Percentiles rank a stretch among this genome's conserved stretches.
Conservation (phyloP, 2,329 filamentous ascomycete species). For the Verticillium nubilum region DNA sequence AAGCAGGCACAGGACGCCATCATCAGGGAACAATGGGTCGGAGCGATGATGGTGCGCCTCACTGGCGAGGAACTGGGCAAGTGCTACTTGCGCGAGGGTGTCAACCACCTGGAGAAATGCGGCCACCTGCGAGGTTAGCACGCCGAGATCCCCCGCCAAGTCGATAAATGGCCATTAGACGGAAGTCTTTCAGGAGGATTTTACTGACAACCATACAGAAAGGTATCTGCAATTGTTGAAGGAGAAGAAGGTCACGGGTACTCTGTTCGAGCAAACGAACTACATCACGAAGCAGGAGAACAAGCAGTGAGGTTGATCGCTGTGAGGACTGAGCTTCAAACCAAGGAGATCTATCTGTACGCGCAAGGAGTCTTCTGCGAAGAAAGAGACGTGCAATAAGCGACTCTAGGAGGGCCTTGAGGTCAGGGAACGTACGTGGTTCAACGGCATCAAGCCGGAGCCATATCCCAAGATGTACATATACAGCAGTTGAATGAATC, state of each 20-base stretch:
- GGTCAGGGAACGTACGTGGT: background rate
- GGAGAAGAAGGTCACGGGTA: slow-evolving; percentile 71
- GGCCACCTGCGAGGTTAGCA: slow-evolving; percentile 71
- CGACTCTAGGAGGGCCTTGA: background rate
- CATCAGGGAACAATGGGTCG: slow-evolving; percentile 83
- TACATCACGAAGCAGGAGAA: slow-evolving; percentile 53
- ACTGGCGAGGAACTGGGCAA: slow-evolving; percentile 79
- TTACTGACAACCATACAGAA: slow-evolving; percentile 44
- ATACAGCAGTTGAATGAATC: background rate
- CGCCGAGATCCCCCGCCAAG: background rate
- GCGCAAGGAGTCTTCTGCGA: background rate
- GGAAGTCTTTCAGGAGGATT: background rate
- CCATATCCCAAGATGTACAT: background rate
- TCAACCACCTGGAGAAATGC: slow-evolving; percentile 87
- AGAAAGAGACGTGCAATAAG: background rate
- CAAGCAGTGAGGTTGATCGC: slow-evolving; percentile 11
- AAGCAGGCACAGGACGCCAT: slow-evolving; percentile 81
- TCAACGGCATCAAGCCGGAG: background rate
- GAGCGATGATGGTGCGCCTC: slow-evolving; percentile 80
- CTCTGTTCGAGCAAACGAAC: slow-evolving; percentile 75
- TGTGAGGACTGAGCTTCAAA: too few species aligned
- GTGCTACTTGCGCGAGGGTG: slow-evolving; percentile 78
- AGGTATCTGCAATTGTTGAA: slow-evolving; percentile 75
- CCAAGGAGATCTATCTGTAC: background rate
- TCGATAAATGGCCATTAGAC: background rate